Evolutionary conservation across 78 protist genomes (phyloP), one percentile per base, ranked within the genome.

Genomic region (Dictyostelium brefeldianum): DNA sequence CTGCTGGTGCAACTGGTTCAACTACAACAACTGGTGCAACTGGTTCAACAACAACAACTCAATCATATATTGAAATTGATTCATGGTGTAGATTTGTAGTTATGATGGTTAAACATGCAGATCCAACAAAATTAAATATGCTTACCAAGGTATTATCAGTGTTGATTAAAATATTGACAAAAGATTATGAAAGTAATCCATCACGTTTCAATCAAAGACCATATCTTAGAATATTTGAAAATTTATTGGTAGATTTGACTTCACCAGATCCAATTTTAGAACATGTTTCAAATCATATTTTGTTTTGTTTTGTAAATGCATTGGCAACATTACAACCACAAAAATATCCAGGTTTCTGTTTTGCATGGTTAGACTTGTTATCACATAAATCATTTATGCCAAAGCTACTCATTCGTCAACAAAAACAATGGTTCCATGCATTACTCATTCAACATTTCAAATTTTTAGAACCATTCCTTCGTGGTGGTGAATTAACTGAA

Each of bases 341-440:
- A n/a, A 95, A 82, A 11, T 20, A 94, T 15, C 99, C 99, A 12
- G 98, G 94, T n/a, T 99, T 99, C 75, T 97, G 98, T 18, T 99
- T 99, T 81, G 98, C 98, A 20, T 99, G 99, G 99, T 90, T 99
- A 36, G 98, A 98, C 71, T 94, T 99, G 31, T 57, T 98, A 69
- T 77, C 99, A n/a, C 98, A 98, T 78, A 95, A 98, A 36, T 25
- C 69, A 22, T 96, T 98, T 85, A 96, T 99, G 98, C 98, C 99
- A 10, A 82, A 96, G 85, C 90, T 98, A 50, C 81, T 98, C 43
- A 22, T 25, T 15, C 25, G 75, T 14, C 85, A 71, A 22, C 98
- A 98, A 69, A 96, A 97, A 97, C 78, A 94, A 25, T 41, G 87
- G 92, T 95, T 95, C 96, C 96, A 96, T 57, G 65, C 73, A 11